Conservation (phyloP, 805 yeast genomes). For the Teunomyces gatunensis region DNA sequence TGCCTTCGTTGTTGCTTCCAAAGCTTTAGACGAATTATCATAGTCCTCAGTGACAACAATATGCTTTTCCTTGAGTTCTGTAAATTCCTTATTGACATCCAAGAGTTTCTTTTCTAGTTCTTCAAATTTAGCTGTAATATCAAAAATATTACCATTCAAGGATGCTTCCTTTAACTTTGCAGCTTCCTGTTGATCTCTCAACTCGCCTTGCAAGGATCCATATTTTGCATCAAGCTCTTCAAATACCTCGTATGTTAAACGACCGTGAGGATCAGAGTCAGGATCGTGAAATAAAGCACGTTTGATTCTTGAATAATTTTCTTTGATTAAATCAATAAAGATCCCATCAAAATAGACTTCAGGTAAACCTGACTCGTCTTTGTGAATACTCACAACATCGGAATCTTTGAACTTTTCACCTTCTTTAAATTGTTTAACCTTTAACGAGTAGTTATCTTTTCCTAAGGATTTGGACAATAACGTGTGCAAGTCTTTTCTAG, state of each 20-base stretch:
- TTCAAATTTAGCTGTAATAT: slow-evolving; percentile 20
- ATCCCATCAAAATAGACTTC: slow-evolving; percentile 66
- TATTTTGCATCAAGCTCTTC: slow-evolving; percentile 44
- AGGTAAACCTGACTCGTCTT: slow-evolving; percentile 86
- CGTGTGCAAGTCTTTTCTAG: slow-evolving; percentile 58
- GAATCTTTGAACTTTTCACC: slow-evolving; percentile 53
- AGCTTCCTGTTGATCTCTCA: slow-evolving; percentile 19
- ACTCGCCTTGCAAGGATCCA: slow-evolving; percentile 21
- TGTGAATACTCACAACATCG: slow-evolving; percentile 49
- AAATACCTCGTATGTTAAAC: slow-evolving; percentile 60
- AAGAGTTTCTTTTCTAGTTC: slow-evolving; percentile 11
- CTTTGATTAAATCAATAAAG: slow-evolving; percentile 66
- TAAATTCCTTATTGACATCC: slow-evolving; percentile 31
- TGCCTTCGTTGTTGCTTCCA: slow-evolving; percentile 23
- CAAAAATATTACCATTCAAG: slow-evolving; percentile 17
- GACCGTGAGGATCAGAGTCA: slow-evolving; percentile 61
- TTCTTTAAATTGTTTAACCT: slow-evolving; percentile 71
- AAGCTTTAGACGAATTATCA: slow-evolving; percentile 16
- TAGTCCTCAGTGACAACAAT: slow-evolving; percentile 16
- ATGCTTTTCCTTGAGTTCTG: slow-evolving; percentile 21
- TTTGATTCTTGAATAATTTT: slow-evolving; percentile 63
- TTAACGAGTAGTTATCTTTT: slow-evolving; percentile 70
- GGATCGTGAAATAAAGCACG: slow-evolving; percentile 77
- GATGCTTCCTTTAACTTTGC: slow-evolving; percentile 17
- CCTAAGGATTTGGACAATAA: slow-evolving; percentile 74